Conservation (phyloP, 495 filamentous ascomycete species). For the Penicillium alfredii region DNA sequence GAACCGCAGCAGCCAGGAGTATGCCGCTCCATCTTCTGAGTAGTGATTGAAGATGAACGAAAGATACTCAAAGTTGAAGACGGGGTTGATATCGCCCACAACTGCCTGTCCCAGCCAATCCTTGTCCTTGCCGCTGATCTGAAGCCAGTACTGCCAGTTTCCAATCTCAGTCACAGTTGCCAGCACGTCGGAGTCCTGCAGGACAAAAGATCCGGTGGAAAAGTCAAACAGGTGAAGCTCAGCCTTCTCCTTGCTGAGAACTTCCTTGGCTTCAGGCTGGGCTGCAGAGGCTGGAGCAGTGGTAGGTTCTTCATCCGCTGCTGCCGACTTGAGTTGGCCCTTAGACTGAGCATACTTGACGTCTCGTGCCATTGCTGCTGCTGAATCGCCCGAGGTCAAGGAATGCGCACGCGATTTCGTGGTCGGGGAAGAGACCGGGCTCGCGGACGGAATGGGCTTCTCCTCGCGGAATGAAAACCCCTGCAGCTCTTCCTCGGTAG, state of each 20-base stretch:
- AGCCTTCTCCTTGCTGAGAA: slow-evolving; percentile 67
- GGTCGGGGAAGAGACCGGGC: slow-evolving; percentile 64
- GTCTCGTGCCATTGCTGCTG: slow-evolving; percentile 41
- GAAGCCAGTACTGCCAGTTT: slow-evolving; percentile 93
- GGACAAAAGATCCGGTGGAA: slow-evolving; percentile 69
- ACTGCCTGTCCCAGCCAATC: slow-evolving; percentile 88
- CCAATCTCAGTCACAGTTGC: slow-evolving; percentile 83
- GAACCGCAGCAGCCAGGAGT: slow-evolving; percentile 94
- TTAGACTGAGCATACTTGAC: slow-evolving; percentile 41
- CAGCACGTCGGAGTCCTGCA: slow-evolving; percentile 67
- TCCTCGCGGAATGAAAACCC: slow-evolving; percentile 77
- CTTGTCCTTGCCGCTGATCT: slow-evolving; percentile 68
- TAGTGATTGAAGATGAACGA: slow-evolving; percentile 99
- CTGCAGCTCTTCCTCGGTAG: slow-evolving; percentile 71
- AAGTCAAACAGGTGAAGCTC: slow-evolving; percentile 96
- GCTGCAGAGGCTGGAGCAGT: slow-evolving; percentile 50
- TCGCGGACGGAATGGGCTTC: slow-evolving; percentile 74
- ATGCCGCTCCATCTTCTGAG: slow-evolving; percentile 77
- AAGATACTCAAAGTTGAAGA: slow-evolving; percentile 97
- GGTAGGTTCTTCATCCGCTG: slow-evolving; percentile 23
- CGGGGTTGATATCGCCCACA: slow-evolving; percentile 86
- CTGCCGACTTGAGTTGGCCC: slow-evolving; percentile 31
- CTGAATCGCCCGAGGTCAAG: slow-evolving; percentile 29
- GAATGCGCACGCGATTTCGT: slow-evolving; percentile 36
- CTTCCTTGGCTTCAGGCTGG: slow-evolving; percentile 64